A percentile compares a stretch with the other conserved stretches of the same genome.
phyloP scores from a whole-genome alignment of 2,329 filamentous ascomycete species.

The Macrophomina phaseolina region DNA sequence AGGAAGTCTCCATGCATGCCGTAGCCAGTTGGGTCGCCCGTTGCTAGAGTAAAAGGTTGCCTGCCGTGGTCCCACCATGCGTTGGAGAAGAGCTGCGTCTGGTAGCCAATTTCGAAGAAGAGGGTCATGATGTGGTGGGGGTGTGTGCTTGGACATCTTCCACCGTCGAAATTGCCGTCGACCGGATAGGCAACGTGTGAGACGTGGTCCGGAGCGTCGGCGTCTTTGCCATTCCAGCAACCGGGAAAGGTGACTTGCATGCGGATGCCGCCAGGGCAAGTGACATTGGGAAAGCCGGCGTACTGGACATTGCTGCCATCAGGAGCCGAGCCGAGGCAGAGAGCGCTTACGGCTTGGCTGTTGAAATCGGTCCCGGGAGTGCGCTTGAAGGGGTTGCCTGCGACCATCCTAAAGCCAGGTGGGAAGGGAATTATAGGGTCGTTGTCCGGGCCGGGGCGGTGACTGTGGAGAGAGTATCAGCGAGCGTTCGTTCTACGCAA shows the following conservation, averaged over 20 bases:
- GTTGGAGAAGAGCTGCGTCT: conserved; percentile 55
- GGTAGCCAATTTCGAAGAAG: conserved; percentile 65
- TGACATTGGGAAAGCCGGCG: conserved; percentile 68
- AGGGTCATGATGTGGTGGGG: conserved; percentile 62
- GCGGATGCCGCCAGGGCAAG: conserved; percentile 66
- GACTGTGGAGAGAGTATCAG: conserved; percentile 33
- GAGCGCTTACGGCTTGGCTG: conserved; percentile 61
- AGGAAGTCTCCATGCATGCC: conserved; percentile 73
- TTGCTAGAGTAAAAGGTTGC: conserved; percentile 67
- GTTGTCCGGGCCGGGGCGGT: conserved; percentile 59
- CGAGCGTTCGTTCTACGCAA: not conserved
- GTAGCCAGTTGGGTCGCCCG: conserved; percentile 73
- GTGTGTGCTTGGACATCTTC: conserved; percentile 59
- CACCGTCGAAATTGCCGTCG: conserved; percentile 51
- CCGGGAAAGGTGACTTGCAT: conserved; percentile 74
- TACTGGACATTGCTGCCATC: not conserved
- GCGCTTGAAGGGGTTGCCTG: conserved; percentile 66
- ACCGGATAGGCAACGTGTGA: conserved; percentile 70
- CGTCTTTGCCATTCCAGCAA: conserved; percentile 69
- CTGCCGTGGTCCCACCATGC: conserved; percentile 48
- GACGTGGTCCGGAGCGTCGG: conserved; percentile 64
- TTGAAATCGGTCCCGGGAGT: conserved; percentile 60
- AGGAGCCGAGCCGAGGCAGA: conserved; percentile 54
- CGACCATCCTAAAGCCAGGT: conserved; percentile 71
- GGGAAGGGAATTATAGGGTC: conserved; percentile 75